Base-by-base conservation (phyloP, 495 filamentous ascomycete species). In the Annulohypoxylon stygium region DNA sequence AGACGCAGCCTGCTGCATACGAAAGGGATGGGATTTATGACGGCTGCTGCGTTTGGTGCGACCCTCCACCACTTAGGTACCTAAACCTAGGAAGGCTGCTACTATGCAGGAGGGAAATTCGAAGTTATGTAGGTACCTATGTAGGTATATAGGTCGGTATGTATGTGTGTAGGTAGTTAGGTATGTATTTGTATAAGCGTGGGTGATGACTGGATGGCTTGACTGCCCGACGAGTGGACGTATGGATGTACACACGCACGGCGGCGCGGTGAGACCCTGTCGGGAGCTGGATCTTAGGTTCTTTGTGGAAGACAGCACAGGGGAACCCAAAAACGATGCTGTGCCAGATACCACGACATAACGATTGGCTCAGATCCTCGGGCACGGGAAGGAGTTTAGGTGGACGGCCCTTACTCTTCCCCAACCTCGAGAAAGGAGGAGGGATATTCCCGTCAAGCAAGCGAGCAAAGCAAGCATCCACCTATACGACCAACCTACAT, bases 301-400 rank as follows among this genome's bases (percentile, higher is more conserved):
- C 62, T 54, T 54, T 72, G 65, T 72, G 69, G 69, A 65, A 75
- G 73, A 75, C 63, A 75, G 39, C 62, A 74, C 62, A 67, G 39
- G 71, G 58, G 64, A 41, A 57, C 63, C 59, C 18, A 47, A 45
- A 65, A 54, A 54, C 50, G 50, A 69, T 43, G 65, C 61, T 75
- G 73, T 75, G 73, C 69, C 65, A 75, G 73, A 69, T 71, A 55
- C 73, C 73, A 75, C 73, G 57, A 69, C 73, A 72, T 72, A 69
- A 65, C 73, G 69, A 75, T 69, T 75, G 73, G 73, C 45, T 75
- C 64, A 75, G 72, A 75, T 75, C 72, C 60, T 70, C 67, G 72
- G 72, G 67, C 72, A 60, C 72, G 72, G 72, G 67, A 75, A 71
- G 67, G 45, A 47, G 50, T 48, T 61, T 39, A 51, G 61, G 54